Percentiles rank a stretch among this genome's conserved stretches.
Evolutionary conservation across 2,329 filamentous ascomycete genomes (phyloP).

Genomic region (Venturia nashicola): DNA sequence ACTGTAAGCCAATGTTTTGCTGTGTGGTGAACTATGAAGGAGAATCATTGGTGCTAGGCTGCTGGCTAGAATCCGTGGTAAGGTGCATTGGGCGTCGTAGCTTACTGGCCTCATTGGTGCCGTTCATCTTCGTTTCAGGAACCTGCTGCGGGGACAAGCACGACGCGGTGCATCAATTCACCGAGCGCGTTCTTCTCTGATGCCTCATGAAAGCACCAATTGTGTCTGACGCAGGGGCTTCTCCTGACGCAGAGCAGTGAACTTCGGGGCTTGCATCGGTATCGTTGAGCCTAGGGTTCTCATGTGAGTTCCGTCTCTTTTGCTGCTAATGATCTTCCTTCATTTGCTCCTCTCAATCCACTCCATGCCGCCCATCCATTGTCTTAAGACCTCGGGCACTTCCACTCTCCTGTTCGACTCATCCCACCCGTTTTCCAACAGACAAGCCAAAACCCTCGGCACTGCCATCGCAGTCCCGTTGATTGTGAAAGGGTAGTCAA

Average conservation of each 20-base stretch:
- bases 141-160: neutral
- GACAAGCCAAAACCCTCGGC: slow-evolving; percentile 74
- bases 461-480: slow-evolving; percentile 93
- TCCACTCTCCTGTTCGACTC: slow-evolving; percentile 52
- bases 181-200: neutral
- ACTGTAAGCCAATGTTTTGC: neutral
- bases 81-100: slow-evolving; percentile 1
- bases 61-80: neutral
- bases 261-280: no score
- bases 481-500: slow-evolving; percentile 73
- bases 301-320: neutral
- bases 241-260: no score
- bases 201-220: neutral
- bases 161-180: neutral
- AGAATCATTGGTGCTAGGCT: neutral
- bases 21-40: neutral
- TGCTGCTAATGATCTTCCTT: neutral
- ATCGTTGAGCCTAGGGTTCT: no score
- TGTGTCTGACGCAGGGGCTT: neutral
- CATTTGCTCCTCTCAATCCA: slow-evolving; percentile 16
- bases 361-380: slow-evolving; percentile 59
- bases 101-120: slow-evolving; percentile 14
- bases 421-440: slow-evolving; percentile 86
- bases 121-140: slow-evolving; percentile 27
- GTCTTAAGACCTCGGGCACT: slow-evolving; percentile 67